Conservation (phyloP, 768 basidiomycete genomes). For the Rhodotorula toruloides region DNA sequence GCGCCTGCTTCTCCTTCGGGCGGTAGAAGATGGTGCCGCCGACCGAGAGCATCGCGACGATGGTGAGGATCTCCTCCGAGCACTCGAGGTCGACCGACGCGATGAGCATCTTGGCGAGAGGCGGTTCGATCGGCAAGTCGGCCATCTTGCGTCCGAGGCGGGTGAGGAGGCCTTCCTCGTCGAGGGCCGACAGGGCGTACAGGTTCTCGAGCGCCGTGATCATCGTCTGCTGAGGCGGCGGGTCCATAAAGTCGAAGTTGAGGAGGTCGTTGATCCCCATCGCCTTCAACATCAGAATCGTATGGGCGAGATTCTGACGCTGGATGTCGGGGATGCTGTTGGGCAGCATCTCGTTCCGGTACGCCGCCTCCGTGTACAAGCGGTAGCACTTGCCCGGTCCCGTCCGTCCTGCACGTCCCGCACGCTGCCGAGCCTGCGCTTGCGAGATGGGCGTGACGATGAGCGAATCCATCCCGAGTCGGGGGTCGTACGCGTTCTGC, state of each 20-base stretch:
- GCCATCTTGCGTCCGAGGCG: conserved; percentile 97
- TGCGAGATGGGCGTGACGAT: conserved; percentile 99
- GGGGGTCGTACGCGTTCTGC: conserved; percentile 96
- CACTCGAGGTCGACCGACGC: conserved; percentile 95
- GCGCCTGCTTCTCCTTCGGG: conserved; percentile 99
- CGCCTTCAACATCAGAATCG: conserved; percentile 86
- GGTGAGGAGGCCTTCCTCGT: conserved; percentile 92
- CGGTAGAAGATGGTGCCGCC: conserved; percentile 90
- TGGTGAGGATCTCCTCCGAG: conserved; percentile 93
- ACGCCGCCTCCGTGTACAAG: conserved; percentile 95
- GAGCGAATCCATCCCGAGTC: conserved; percentile 96
- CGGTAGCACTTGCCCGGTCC: conserved; percentile 98
- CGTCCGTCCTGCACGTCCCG: conserved; percentile 94
- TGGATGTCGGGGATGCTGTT: conserved; percentile 98
- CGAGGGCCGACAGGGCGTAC: conserved; percentile 90
- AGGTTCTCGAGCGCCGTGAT: conserved; percentile 89
- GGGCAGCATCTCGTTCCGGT: conserved; percentile 97
- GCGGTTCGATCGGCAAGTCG: conserved; percentile 93
- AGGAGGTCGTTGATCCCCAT: conserved; percentile 96
- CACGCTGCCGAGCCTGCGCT: conserved; percentile 90
- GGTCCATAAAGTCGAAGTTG: conserved; percentile 99
- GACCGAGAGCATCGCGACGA: conserved; percentile 95
- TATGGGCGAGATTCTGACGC: conserved; percentile 82
- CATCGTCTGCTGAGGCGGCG: conserved; percentile 94
- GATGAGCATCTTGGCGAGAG: conserved; percentile 94